phyloP scores from a whole-genome alignment of 805 yeast genomes.

The Tetrapisispora pingtungensis region DNA sequence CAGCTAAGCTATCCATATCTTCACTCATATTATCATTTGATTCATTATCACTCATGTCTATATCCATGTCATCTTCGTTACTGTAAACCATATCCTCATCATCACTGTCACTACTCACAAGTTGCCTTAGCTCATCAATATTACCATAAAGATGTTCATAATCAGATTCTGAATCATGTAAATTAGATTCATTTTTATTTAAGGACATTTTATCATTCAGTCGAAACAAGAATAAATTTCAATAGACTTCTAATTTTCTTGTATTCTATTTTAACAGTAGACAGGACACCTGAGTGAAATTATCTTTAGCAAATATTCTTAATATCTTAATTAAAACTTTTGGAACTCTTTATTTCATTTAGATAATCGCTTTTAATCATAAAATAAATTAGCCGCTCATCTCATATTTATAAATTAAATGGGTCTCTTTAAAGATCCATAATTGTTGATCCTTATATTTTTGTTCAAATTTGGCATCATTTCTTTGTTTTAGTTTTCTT shows the following conservation, averaged over 20 bases:
- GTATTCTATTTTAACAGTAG: no score
- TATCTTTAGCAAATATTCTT: no score
- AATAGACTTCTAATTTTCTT: no score
- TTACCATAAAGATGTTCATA: conserved; percentile 27
- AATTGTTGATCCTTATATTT: not conserved
- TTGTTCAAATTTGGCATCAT: no score
- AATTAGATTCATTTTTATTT: not conserved
- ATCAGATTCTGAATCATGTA: conserved; percentile 4
- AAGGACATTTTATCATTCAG: not conserved
- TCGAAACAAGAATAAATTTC: no score
- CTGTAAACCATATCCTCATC: conserved; percentile 4
- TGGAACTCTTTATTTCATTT: no score
- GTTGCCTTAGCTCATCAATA: conserved; percentile 25
- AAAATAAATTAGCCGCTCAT: conserved; percentile 2
- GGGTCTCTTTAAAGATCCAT: not conserved
- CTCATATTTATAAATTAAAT: not conserved
- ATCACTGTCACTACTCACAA: conserved; percentile 11
- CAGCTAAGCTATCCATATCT: conserved; percentile 16
- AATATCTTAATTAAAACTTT: no score
- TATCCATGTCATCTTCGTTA: conserved; percentile 4
- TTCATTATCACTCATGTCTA: conserved; percentile 1
- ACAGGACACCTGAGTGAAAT: no score
- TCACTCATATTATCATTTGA: conserved; percentile 4
- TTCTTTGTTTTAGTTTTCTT: not conserved
- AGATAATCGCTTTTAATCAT: not conserved